Base-by-base conservation (phyloP, 2,329 filamentous ascomycete species). In the Rutstroemia sp. region DNA sequence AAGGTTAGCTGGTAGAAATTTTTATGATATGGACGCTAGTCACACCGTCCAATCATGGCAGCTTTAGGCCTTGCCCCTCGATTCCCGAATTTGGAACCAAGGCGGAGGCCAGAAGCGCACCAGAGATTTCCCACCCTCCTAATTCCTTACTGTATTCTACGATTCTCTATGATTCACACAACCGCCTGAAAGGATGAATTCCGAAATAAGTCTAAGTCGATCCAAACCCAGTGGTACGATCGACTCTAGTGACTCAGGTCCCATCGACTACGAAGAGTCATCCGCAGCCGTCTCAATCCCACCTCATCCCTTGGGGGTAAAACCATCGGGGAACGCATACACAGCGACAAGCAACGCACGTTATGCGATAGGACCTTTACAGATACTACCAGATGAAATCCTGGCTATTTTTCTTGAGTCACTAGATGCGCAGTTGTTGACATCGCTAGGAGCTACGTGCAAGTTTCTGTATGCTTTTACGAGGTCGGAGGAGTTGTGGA, bases 381-480 rank as follows among this genome's bases (percentile, higher is more conserved):
- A 79, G 57, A 69, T 71, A 40, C 73, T 96, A 53, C 88, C 92
- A 3, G 92, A 97, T 71, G 91, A 96, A 72, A 73, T 94, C 63
- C 75, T 96, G 50, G 78, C 86, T 62, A 76, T 86, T 54, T 69
- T 96, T 16, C 73, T 96, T 59, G 92, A 96, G 70, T 82, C 76
- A 65, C 76, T 96, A 47, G 86, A 92, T 65, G 75, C 80, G 49
- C 65, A 71, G 9, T 75, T 78, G 52, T 73, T 97, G 52, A 71
- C 85, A 56, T 73, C 72, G 7, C 73, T 97, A 44, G 89, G 90
- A 8, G 80, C 81, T 55, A 88, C 91, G 5, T 96, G 92, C 76
- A 89, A 84, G 69, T 91, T 89, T 53, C 73, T 97, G 16, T 92
- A 91, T 76, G 92, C 91, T 1, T 95, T 92, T 69, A 88, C 86